phyloP scores from a whole-genome alignment of 768 basidiomycete genomes.

The Macrocybe gigantea region DNA sequence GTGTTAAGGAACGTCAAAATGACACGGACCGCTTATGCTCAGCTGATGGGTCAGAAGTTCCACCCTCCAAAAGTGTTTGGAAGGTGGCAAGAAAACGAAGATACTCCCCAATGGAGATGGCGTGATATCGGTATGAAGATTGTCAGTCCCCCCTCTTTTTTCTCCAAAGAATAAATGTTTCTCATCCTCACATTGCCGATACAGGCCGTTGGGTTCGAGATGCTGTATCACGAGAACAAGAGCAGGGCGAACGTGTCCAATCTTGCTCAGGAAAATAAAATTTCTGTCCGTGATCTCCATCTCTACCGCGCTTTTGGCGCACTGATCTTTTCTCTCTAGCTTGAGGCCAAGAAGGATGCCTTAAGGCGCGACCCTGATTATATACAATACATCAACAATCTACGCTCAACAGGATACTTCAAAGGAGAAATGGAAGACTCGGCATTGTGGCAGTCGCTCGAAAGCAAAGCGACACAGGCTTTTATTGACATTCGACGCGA shows the following conservation, averaged over 20 bases:
- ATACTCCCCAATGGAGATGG: slow-evolving; percentile 67
- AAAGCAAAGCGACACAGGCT: slow-evolving; percentile 59
- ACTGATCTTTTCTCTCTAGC: slow-evolving; percentile 26
- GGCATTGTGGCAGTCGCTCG: slow-evolving; percentile 64
- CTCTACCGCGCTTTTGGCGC: background rate
- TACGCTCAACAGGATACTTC: slow-evolving; percentile 70
- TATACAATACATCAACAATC: slow-evolving; percentile 59
- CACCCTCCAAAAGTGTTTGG: slow-evolving; percentile 89
- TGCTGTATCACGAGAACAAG: slow-evolving; percentile 86
- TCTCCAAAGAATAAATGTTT: background rate
- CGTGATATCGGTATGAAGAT: slow-evolving; percentile 92
- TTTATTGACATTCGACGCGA: slow-evolving; percentile 59
- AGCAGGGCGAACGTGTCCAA: slow-evolving; percentile 37
- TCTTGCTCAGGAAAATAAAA: slow-evolving; percentile 26
- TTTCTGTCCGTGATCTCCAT: slow-evolving; percentile 41
- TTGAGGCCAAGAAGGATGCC: slow-evolving; percentile 61
- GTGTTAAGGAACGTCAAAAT: slow-evolving; percentile 61
- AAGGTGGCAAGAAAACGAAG: slow-evolving; percentile 58
- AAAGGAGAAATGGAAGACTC: slow-evolving; percentile 74
- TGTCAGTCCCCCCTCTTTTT: slow-evolving; percentile 31
- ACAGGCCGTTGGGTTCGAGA: slow-evolving; percentile 94
- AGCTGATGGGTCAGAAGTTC: slow-evolving; percentile 87
- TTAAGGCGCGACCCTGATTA: slow-evolving; percentile 67
- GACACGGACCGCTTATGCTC: slow-evolving; percentile 93
- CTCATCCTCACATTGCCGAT: slow-evolving; percentile 3